Percentiles rank a stretch among this genome's conserved stretches.
phyloP scores from a whole-genome alignment of 2,329 filamentous ascomycete genomes.

The Alternaria incomplexa region DNA sequence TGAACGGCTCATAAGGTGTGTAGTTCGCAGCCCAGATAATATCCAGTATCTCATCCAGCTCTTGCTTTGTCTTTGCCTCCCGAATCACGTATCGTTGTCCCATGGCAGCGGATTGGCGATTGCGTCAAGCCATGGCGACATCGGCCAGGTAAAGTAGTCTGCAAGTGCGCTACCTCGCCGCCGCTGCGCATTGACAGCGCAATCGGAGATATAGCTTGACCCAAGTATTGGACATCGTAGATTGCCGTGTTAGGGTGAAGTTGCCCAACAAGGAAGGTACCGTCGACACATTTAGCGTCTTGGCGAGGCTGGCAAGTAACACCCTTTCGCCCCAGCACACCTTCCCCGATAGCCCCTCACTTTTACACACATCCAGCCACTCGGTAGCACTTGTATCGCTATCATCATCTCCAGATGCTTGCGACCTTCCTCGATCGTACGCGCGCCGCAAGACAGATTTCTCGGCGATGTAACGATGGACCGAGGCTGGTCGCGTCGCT shows the following conservation, averaged over 20 bases:
- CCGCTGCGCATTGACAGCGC: constrained; percentile 27
- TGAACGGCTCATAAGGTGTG: constrained; percentile 43
- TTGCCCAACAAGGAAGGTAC: constrained; percentile 33
- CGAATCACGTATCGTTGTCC: constrained; percentile 32
- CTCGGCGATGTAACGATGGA: constrained; percentile 18
- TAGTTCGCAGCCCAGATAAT: constrained; percentile 46
- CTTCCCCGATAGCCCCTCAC: constrained; percentile 25
- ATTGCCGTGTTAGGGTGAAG: constrained; percentile 29
- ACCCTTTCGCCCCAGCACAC: constrained; percentile 19
- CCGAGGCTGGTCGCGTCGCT: constrained; percentile 15
- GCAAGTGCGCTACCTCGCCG: constrained; percentile 17
- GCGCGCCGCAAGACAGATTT: constrained; percentile 4
- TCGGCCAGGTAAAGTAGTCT: constrained; percentile 22
- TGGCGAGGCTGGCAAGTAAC: constrained; percentile 31
- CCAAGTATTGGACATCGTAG: constrained; percentile 28
- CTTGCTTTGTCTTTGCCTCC: constrained; percentile 32
- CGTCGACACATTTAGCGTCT: constrained; percentile 23
- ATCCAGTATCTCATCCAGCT: constrained; percentile 39
- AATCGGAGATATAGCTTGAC: constrained; percentile 31
- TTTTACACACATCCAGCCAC: constrained; percentile 16
- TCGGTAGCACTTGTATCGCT: constrained; percentile 32
- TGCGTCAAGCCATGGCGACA: constrained; percentile 29
- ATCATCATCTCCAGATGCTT: constrained; percentile 22
- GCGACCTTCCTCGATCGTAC: constrained; percentile 34
- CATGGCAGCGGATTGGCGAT: constrained; percentile 20